phyloP scores from a whole-genome alignment of 129 eudicot species.

The Kitagawia praeruptora region DNA sequence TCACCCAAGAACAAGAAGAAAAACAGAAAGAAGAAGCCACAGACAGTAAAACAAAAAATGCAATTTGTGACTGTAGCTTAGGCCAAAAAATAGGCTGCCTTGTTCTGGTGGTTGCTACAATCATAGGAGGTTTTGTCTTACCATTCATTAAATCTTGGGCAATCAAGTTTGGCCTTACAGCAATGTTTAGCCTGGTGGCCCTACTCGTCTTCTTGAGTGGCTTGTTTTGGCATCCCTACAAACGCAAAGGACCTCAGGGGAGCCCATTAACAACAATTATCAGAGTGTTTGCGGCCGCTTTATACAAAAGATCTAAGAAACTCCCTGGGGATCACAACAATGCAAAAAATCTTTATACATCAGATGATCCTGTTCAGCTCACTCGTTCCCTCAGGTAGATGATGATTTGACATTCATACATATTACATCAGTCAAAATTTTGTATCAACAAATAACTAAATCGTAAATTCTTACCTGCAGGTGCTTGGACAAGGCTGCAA shows the following conservation, averaged over 20 bases:
- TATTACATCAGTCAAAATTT: neutral
- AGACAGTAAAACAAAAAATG: neutral
- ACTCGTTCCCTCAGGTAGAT: neutral
- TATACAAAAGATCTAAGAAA: too few species aligned
- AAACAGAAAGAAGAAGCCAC: neutral
- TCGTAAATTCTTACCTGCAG: conserved; percentile 16
- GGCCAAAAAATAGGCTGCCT: conserved; percentile 10
- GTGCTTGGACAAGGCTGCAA: conserved; percentile 61
- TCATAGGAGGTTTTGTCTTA: conserved; percentile 33
- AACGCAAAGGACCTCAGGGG: conserved; percentile 16
- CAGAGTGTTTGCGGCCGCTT: conserved; percentile 38
- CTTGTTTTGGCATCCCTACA: conserved; percentile 14
- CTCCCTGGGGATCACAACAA: too few species aligned
- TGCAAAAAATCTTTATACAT: too few species aligned
- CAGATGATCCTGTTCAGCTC: too few species aligned
- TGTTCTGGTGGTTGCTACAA: conserved; percentile 8
- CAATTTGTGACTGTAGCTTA: neutral
- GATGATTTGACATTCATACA: neutral
- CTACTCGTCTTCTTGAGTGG: conserved; percentile 32
- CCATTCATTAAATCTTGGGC: conserved; percentile 49
- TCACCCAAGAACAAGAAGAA: conserved; percentile 24
- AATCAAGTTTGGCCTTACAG: conserved; percentile 45
- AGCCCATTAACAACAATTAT: conserved; percentile 33
- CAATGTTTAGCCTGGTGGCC: conserved; percentile 35
- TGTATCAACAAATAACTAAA: neutral